Conservation (phyloP, 108 stramenopile genomes). For the Nitzschia sp. region DNA sequence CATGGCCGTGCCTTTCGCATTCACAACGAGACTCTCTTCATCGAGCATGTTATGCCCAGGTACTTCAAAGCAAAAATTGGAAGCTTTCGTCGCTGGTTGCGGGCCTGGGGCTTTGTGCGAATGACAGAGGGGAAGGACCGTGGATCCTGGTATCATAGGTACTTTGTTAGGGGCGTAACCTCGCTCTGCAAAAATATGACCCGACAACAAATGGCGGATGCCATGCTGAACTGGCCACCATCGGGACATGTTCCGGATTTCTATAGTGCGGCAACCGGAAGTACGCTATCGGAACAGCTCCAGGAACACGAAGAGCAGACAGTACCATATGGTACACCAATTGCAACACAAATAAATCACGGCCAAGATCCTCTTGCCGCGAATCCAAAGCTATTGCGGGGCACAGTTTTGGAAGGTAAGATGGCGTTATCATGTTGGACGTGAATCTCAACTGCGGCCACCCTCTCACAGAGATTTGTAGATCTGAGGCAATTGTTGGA, state of each 20-base stretch:
- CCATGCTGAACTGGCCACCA: constrained; percentile 25
- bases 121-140: constrained; percentile 46
- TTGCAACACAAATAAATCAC: background rate
- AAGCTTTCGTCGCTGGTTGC: constrained; percentile 51
- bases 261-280: constrained; percentile 14
- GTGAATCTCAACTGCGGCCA: no score
- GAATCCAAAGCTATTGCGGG: constrained; percentile 34
- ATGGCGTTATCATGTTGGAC: no score
- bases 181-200: constrained; percentile 21
- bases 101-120: constrained; percentile 72
- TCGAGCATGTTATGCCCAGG: constrained; percentile 69
- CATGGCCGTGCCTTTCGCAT: constrained; percentile 81
- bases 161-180: constrained; percentile 36
- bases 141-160: constrained; percentile 44
- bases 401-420: constrained; percentile 32
- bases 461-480: no score
- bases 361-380: constrained; percentile 1
- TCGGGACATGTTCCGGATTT: constrained; percentile 28
- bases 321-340: background rate
- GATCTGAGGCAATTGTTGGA: constrained; percentile 51
- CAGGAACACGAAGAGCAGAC: background rate
- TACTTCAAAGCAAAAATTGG: constrained; percentile 44
- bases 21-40: constrained; percentile 70
- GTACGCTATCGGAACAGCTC: background rate
- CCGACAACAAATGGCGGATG: constrained; percentile 22